Evolutionary conservation across 768 basidiomycete genomes (phyloP).

Genomic region (Boletus tomentosulus): DNA sequence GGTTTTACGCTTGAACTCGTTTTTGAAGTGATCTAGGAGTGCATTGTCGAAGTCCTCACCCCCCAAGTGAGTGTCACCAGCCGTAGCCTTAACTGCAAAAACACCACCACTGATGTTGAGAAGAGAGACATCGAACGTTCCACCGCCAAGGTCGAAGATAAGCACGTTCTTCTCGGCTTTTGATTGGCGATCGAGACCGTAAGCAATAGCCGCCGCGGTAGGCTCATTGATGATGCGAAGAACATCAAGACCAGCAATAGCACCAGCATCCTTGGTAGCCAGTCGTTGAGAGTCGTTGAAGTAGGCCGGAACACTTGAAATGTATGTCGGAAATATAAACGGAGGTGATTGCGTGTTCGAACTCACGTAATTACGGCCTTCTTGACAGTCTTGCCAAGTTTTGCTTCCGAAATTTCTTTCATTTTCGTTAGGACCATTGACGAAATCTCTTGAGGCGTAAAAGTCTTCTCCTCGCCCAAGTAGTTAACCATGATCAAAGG

Average conservation of each 20-base stretch:
- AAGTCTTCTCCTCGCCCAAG: conserved; percentile 90
- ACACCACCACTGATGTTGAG: conserved; percentile 97
- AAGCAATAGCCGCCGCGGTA: conserved; percentile 98
- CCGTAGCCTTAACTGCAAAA: conserved; percentile 98
- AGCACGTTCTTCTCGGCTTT: conserved; percentile 96
- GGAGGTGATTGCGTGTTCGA: background rate
- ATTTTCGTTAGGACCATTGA: conserved; percentile 99
- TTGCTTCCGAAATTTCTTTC: conserved; percentile 99
- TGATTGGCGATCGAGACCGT: conserved; percentile 94
- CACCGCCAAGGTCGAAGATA: conserved; percentile 99
- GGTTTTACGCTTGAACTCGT: conserved; percentile 97
- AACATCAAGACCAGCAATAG: conserved; percentile 96
- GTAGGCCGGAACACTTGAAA: conserved; percentile 86
- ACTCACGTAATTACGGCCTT: conserved; percentile 98
- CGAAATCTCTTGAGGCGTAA: conserved; percentile 99
- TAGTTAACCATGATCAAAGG: conserved; percentile 96
- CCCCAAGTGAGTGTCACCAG: conserved; percentile 98
- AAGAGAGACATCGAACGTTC: conserved; percentile 99
- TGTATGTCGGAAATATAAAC: conserved; percentile 1
- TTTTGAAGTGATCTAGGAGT: conserved; percentile 97
- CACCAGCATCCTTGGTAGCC: conserved; percentile 98
- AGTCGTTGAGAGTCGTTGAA: conserved; percentile 99
- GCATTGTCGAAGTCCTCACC: conserved; percentile 99
- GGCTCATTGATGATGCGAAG: conserved; percentile 99
- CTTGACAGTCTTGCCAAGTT: conserved; percentile 96